A percentile compares a stretch with the other conserved stretches of the same genome.
Conservation (phyloP, 495 filamentous ascomycete species). For the Hypoxylon trugodes region DNA sequence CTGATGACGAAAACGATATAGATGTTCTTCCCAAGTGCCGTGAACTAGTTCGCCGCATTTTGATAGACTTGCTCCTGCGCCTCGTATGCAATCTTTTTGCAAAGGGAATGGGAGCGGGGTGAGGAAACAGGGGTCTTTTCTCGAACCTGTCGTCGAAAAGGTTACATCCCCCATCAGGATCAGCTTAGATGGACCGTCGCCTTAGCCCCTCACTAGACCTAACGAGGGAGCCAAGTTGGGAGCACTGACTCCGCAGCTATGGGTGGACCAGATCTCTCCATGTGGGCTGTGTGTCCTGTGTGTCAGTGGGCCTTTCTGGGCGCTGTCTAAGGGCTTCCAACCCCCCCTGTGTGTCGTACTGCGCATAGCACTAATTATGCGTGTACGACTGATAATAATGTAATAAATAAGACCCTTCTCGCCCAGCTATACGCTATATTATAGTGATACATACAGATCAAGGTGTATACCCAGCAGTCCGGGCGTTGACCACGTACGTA, state of each 20-base stretch:
- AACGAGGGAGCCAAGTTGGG: slow-evolving; percentile 13
- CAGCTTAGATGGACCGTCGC: slow-evolving; percentile 23
- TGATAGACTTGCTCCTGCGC: slow-evolving; percentile 18
- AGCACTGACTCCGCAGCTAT: slow-evolving; percentile 24
- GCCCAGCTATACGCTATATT: slow-evolving; percentile 27
- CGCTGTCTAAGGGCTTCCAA: background rate
- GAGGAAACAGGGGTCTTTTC: slow-evolving; percentile 15
- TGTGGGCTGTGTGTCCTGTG: slow-evolving; percentile 1
- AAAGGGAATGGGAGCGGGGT: slow-evolving; percentile 20
- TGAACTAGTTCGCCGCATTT: slow-evolving; percentile 5
- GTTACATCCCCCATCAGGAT: slow-evolving; percentile 27
- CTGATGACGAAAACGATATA: slow-evolving; percentile 34
- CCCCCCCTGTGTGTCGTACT: slow-evolving; percentile 22
- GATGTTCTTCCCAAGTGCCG: slow-evolving; percentile 10
- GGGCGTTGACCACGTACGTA: slow-evolving; percentile 16
- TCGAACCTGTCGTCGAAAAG: slow-evolving; percentile 20
- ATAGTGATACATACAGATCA: slow-evolving; percentile 8
- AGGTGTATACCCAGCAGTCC: slow-evolving; percentile 3
- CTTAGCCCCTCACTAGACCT: slow-evolving; percentile 34
- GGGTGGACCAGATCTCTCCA: slow-evolving; percentile 24
- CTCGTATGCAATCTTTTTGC: slow-evolving; percentile 18
- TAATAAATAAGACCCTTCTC: slow-evolving; percentile 33
- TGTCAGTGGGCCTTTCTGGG: background rate
- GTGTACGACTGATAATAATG: slow-evolving; percentile 21
- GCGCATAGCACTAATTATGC: slow-evolving; percentile 30